A percentile compares a stretch with the other conserved stretches of the same genome.
phyloP scores from a whole-genome alignment of 2,329 filamentous ascomycete species.

The Aureobasidium sp. region DNA sequence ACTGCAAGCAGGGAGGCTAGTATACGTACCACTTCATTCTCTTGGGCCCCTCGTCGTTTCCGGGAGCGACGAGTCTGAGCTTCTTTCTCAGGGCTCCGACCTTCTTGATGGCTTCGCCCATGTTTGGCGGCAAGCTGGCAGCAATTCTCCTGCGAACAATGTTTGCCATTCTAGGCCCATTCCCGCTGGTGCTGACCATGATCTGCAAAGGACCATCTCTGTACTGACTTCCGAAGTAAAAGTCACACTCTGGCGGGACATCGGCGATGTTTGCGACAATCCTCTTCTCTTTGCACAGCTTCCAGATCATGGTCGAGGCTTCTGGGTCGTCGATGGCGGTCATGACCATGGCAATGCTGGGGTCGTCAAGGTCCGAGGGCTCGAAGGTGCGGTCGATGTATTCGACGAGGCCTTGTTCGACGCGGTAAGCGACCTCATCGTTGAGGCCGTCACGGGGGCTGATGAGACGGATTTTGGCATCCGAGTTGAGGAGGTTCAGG shows the following conservation, averaged over 20 bases:
- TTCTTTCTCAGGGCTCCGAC: conserved; percentile 73
- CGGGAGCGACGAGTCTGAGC: conserved; percentile 67
- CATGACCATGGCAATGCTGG: conserved; percentile 68
- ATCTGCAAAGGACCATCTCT: conserved; percentile 92
- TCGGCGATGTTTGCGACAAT: conserved; percentile 95
- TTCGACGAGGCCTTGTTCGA: conserved; percentile 64
- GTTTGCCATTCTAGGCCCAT: conserved; percentile 83
- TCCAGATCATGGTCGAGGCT: conserved; percentile 86
- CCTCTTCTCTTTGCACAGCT: conserved; percentile 74
- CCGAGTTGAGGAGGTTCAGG: conserved; percentile 87
- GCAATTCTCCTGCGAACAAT: conserved; percentile 79
- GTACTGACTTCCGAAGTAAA: conserved; percentile 95
- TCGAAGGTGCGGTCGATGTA: conserved; percentile 79
- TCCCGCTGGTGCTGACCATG: conserved; percentile 98
- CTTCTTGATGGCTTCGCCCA: conserved; percentile 75
- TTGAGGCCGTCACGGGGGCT: conserved; percentile 74
- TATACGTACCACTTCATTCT: conserved; percentile 72
- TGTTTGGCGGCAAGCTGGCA: conserved; percentile 61
- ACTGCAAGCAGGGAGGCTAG: background rate
- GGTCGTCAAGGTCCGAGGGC: conserved; percentile 71
- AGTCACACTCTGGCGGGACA: conserved; percentile 93
- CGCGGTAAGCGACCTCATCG: conserved; percentile 75
- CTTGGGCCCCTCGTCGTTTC: conserved; percentile 65
- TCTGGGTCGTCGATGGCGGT: conserved; percentile 88
- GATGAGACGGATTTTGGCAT: conserved; percentile 80